phyloP scores from a whole-genome alignment of 2,329 filamentous ascomycete genomes.

The Nemania sp. region DNA sequence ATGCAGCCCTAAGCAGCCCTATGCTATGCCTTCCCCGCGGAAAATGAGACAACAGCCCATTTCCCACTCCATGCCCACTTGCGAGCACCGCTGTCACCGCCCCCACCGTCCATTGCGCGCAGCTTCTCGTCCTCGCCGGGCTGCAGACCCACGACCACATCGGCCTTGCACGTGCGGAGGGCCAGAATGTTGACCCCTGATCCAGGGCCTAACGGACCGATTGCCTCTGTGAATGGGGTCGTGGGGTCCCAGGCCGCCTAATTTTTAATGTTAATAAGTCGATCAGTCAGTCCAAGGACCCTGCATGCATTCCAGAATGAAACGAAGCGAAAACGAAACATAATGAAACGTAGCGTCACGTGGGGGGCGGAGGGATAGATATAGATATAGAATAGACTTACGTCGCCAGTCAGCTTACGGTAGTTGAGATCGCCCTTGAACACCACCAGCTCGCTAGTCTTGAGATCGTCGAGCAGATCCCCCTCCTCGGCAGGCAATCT shows the following conservation, averaged over 20 bases:
- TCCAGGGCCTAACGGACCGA: conserved; percentile 80
- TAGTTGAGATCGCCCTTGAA: conserved; percentile 99
- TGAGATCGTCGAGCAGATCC: conserved; percentile 74
- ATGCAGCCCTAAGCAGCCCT: no score
- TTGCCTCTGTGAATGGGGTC: conserved; percentile 80
- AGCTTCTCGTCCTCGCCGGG: conserved; percentile 82
- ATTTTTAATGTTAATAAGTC: neutral
- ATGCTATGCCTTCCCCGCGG: conserved; percentile 59
- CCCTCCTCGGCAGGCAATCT: conserved; percentile 71
- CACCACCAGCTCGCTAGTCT: conserved; percentile 82
- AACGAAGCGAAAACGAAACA: neutral
- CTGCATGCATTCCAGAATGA: no score
- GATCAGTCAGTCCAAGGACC: neutral
- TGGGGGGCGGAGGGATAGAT: neutral
- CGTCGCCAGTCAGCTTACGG: conserved; percentile 86
- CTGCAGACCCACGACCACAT: conserved; percentile 88
- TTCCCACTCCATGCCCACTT: conserved; percentile 97
- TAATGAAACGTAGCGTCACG: neutral
- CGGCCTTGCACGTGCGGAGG: conserved; percentile 92
- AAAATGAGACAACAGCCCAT: conserved; percentile 92
- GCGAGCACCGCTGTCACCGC: conserved; percentile 69
- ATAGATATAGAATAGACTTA: conserved; percentile 50
- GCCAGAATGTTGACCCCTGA: conserved; percentile 86
- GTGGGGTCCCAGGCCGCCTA: conserved; percentile 82
- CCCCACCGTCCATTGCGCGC: conserved; percentile 66